A percentile compares a stretch with the other conserved stretches of the same genome.
Conservation (phyloP, 371 early-diverging fungal species). For the Syncephalastrum contaminatum region DNA sequence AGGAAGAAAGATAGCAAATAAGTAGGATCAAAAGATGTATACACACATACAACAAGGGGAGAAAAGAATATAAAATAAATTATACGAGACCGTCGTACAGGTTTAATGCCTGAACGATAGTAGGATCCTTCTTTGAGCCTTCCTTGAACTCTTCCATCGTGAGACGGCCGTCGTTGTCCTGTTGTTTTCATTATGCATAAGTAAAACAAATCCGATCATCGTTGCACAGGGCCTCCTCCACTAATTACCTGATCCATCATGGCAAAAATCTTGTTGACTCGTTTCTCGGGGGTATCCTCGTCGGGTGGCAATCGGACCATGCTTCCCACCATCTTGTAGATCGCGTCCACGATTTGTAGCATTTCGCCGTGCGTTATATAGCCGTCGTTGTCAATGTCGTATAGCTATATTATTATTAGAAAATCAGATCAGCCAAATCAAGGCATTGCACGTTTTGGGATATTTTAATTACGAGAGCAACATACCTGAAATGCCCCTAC, state of each 20-base stretch:
- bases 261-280: slow-evolving; percentile 88
- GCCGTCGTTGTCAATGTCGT: slow-evolving; percentile 92
- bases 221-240: background rate
- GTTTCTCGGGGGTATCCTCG: slow-evolving; percentile 90
- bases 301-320: slow-evolving; percentile 90
- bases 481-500: slow-evolving; percentile 48
- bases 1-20: background rate
- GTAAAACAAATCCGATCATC: background rate
- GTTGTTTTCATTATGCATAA: background rate
- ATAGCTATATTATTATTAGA: slow-evolving; percentile 62
- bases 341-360: slow-evolving; percentile 86
- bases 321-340: slow-evolving; percentile 93
- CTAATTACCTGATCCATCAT: slow-evolving; percentile 78
- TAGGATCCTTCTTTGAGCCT: slow-evolving; percentile 86
- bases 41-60: background rate
- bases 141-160: slow-evolving; percentile 87
- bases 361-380: slow-evolving; percentile 88
- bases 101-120: slow-evolving; percentile 85
- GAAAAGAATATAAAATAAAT: slow-evolving; percentile 1
- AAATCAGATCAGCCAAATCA: slow-evolving; percentile 9
- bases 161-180: slow-evolving; percentile 77
- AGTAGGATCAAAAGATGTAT: too few relatives aligned
- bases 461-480: background rate
- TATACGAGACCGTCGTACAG: slow-evolving; percentile 86
- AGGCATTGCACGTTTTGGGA: slow-evolving; percentile 5